Base-by-base conservation (phyloP, 1,284 basidiomycete species). In the Pseudozyma thailandica region DNA sequence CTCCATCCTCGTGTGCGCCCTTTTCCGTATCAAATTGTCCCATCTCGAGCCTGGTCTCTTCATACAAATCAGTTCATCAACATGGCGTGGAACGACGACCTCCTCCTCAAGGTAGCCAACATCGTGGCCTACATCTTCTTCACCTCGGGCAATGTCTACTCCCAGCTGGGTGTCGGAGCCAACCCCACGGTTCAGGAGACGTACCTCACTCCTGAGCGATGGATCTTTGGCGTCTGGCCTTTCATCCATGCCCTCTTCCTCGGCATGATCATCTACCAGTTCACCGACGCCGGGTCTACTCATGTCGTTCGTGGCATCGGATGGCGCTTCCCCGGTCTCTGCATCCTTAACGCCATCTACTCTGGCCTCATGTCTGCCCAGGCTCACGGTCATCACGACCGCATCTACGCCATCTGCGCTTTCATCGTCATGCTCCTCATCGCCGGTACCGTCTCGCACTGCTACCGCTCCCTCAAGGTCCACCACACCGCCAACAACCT, bases 401-500 rank as follows among this genome's bases (percentile, higher is more conserved):
- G 93, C 89, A 90, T 87, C 87, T 27, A 78, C 83, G 93, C 92
- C 85, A 86, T 92, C 81, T 80, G 89, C 44, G 90, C 93, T 12
- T 95, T 97, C 83, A 84, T 95, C 75, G 88, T 94, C 61, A 88
- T 92, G 12, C 88, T 96, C 46, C 87, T 95, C 77, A 92, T 93
- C 68, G 90, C 90, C 78, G 90, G 89, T 60, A 84, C 90, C 20
- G 91, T 92, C 6, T 91, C 90, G 82, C 91, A 95, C 84, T 92
- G 95, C 83, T 97, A 96, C 86, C 94, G 93, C 81, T 86, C 91
- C 66, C 90, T 95, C 82, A 94, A 94, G 86, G 91, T 92, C 83
- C 88, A 89, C 70, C 90, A 95, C 83, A 83, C 87, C 50, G 84
- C 91, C 47, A 85, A 89, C 78, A 87, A 82, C 69, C 79, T 76